Conservation (phyloP, 176 grass and related monocot species). For the Cenchrus americanus region DNA sequence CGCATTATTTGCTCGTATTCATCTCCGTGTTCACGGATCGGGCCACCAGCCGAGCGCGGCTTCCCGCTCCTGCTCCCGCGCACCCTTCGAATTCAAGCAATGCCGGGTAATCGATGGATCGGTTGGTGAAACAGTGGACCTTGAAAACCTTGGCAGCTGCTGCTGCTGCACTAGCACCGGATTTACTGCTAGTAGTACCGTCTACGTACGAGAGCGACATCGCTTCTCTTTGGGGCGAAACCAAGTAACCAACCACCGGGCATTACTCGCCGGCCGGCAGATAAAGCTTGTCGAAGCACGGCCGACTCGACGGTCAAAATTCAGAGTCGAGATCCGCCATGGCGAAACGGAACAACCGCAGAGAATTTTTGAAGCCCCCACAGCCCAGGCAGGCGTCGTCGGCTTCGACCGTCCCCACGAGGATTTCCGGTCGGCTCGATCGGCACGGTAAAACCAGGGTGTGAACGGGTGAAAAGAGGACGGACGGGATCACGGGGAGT, state of each 20-base stretch:
- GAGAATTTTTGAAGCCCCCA: conserved; percentile 2
- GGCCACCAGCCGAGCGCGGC: neutral
- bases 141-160: neutral
- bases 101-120: neutral
- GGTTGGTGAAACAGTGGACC: neutral
- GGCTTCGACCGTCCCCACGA: neutral
- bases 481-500: no score
- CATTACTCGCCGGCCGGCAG: neutral
- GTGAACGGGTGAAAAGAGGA: neutral
- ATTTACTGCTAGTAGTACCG: neutral
- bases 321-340: neutral
- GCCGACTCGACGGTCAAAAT: neutral
- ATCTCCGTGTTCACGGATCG: neutral
- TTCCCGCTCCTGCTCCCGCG: no score
- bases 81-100: conserved; percentile 33
- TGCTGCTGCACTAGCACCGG: neutral
- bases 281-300: neutral
- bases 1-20: conserved; percentile 33
- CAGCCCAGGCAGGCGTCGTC: neutral
- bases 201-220: neutral
- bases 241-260: neutral
- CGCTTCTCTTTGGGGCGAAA: neutral
- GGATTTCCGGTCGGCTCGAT: neutral
- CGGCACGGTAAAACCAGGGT: neutral
- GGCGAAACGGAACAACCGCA: neutral